Percentiles rank a stretch among this genome's conserved stretches.
Evolutionary conservation across 2,329 filamentous ascomycete genomes (phyloP).

Genomic region (Exophiala aquamarina): DNA sequence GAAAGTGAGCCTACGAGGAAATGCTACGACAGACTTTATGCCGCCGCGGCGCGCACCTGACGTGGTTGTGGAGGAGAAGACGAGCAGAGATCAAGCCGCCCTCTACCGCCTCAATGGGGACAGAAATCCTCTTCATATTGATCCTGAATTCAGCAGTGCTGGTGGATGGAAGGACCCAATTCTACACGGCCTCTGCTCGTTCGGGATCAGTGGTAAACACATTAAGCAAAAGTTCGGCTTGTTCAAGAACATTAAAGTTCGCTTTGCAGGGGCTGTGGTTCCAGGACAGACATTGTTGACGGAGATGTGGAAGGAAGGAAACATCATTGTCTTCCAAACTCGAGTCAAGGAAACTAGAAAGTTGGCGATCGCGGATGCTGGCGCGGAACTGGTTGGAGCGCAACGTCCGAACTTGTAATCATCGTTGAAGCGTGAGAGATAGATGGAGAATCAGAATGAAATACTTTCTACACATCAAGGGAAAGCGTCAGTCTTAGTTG

Average conservation of each 20-base stretch:
- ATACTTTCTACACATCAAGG: too few species aligned
- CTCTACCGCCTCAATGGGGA: constrained; percentile 92
- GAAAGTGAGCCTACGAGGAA: constrained; percentile 74
- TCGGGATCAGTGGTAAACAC: constrained; percentile 87
- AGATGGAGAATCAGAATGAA: too few species aligned
- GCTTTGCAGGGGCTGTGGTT: constrained; percentile 80
- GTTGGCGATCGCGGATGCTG: constrained; percentile 76
- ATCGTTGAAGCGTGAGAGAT: too few species aligned
- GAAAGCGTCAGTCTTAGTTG: too few species aligned
- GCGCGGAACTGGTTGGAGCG: constrained; percentile 64
- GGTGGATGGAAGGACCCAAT: constrained; percentile 94
- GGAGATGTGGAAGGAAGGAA: constrained; percentile 89
- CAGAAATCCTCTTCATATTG: constrained; percentile 93
- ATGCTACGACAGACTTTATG: constrained; percentile 74
- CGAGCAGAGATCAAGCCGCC: constrained; percentile 84
- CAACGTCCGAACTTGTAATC: too few species aligned
- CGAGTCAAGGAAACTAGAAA: constrained; percentile 92
- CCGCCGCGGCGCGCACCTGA: constrained; percentile 76
- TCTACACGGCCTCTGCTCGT: constrained; percentile 89
- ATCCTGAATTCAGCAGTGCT: constrained; percentile 88
- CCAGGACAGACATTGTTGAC: constrained; percentile 75
- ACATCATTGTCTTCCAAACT: constrained; percentile 76
- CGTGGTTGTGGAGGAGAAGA: constrained; percentile 77
- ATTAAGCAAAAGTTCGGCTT: constrained; percentile 78
- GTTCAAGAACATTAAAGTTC: constrained; percentile 87